These are phyloP conservation scores for Celoporthe dispersa DNA, from an alignment of 2,329 filamentous ascomycete genomes.

Conservation along the genomic window DNA sequence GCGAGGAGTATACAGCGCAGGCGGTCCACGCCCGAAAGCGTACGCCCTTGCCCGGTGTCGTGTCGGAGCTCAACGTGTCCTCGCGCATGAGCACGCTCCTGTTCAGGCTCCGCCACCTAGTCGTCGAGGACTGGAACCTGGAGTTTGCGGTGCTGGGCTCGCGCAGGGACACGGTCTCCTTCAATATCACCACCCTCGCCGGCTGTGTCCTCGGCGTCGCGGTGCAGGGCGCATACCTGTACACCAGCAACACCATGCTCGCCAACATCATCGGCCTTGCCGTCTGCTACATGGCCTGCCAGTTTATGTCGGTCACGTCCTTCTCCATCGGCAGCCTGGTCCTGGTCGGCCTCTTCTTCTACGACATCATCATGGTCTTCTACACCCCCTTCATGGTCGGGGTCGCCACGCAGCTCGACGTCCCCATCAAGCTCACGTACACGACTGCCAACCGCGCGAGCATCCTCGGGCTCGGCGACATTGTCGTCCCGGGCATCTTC, in stretches of 20 bases:
- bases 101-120: slow-evolving; percentile 57
- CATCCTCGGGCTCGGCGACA: slow-evolving; percentile 93
- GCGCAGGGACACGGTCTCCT: slow-evolving; percentile 49
- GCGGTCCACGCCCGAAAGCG: slow-evolving; percentile 37
- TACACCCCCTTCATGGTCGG: slow-evolving; percentile 87
- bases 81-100: slow-evolving; percentile 36
- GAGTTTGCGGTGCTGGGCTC: slow-evolving; percentile 57
- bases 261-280: slow-evolving; percentile 88
- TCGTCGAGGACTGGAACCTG: slow-evolving; percentile 57
- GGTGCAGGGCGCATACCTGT: slow-evolving; percentile 68
- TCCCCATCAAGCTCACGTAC: slow-evolving; percentile 91
- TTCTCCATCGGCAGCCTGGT: slow-evolving; percentile 82
- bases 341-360: slow-evolving; percentile 82
- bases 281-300: slow-evolving; percentile 81
- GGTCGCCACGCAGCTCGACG: slow-evolving; percentile 86
- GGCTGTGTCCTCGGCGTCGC: slow-evolving; percentile 59
- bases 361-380: slow-evolving; percentile 93
- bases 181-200: slow-evolving; percentile 62
- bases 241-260: slow-evolving; percentile 60
- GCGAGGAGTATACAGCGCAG: slow-evolving; percentile 35
- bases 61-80: slow-evolving; percentile 31
- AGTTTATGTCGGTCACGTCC: slow-evolving; percentile 86
- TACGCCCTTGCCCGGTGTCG: slow-evolving; percentile 29
- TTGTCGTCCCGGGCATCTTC: slow-evolving; percentile 90
- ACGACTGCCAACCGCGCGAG: slow-evolving; percentile 61